Conservation (phyloP, 2,329 filamentous ascomycete species). For the Cylindrodendrum hubeiense region DNA sequence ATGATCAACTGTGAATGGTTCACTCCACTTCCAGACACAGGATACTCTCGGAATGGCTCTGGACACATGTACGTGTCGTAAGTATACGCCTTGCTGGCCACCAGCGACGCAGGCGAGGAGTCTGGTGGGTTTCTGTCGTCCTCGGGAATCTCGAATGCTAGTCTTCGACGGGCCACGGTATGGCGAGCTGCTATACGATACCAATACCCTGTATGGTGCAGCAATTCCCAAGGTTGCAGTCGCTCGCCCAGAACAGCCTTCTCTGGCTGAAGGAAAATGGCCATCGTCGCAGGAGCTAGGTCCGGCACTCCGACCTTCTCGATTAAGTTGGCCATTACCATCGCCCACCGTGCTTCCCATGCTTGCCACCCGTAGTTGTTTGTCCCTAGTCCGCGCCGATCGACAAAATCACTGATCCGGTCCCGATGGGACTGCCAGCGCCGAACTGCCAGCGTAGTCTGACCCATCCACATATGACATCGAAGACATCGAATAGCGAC, state of each 20-base stretch:
- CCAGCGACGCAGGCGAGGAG: constrained; percentile 58
- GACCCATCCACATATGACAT: constrained; percentile 83
- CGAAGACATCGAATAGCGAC: constrained; percentile 85
- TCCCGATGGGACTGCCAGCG: constrained; percentile 84
- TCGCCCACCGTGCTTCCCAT: constrained; percentile 84
- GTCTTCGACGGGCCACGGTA: constrained; percentile 62
- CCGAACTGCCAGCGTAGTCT: constrained; percentile 83
- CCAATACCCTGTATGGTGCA: constrained; percentile 78
- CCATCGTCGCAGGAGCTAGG: constrained; percentile 57
- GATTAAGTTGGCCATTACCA: constrained; percentile 72
- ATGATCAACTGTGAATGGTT: constrained; percentile 69
- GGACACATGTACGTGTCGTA: constrained; percentile 78
- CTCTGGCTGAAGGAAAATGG: constrained; percentile 68
- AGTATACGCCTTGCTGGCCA: constrained; percentile 64
- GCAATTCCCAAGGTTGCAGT: constrained; percentile 71
- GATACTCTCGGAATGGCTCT: constrained; percentile 71
- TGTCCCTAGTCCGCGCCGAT: constrained; percentile 86
- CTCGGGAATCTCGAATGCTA: constrained; percentile 70
- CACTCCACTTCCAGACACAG: constrained; percentile 62
- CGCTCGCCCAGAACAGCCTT: constrained; percentile 70
- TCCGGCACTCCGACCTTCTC: constrained; percentile 66
- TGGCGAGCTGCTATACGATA: constrained; percentile 72
- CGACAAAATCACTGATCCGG: constrained; percentile 81
- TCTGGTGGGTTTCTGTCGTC: constrained; percentile 67
- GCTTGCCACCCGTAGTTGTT: constrained; percentile 94